Evolutionary conservation across 345 rosid genomes (phyloP).

Genomic region (Zanthoxylum bungeanum): DNA sequence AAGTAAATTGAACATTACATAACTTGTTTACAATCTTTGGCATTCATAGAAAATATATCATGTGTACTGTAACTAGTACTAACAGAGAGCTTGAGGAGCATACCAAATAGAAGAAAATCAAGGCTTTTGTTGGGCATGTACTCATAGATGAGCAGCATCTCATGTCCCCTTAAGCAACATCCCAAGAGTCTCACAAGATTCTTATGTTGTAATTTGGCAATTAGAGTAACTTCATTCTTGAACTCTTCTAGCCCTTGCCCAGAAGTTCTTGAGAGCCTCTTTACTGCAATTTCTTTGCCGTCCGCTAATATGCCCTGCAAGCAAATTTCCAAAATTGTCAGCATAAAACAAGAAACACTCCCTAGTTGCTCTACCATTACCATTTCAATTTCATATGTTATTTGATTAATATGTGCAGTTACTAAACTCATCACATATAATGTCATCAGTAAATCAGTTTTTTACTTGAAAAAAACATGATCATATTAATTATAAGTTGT

Average conservation of each 20-base stretch:
- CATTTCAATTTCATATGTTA: too few relatives aligned
- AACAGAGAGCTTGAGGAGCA: background rate
- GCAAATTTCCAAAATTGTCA: background rate
- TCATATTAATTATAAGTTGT: too few relatives aligned
- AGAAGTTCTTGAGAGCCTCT: slow-evolving; percentile 21
- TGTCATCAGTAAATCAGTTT: too few relatives aligned
- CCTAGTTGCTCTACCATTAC: too few relatives aligned
- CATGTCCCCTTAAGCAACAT: slow-evolving; percentile 22
- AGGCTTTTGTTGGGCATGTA: slow-evolving; percentile 30
- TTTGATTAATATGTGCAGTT: too few relatives aligned
- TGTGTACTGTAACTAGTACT: background rate
- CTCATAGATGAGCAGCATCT: slow-evolving; percentile 22
- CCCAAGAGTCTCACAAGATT: slow-evolving; percentile 29
- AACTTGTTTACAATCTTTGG: background rate
- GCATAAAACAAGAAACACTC: background rate
- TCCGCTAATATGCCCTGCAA: slow-evolving; percentile 7
- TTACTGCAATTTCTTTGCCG: slow-evolving; percentile 16
- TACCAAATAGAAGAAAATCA: slow-evolving; percentile 22
- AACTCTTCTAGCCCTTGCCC: slow-evolving; percentile 26
- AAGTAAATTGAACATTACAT: background rate
- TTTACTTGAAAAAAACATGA: too few relatives aligned
- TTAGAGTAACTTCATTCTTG: slow-evolving; percentile 22
- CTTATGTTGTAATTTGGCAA: slow-evolving; percentile 21
- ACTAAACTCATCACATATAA: background rate
- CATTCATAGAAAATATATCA: background rate